A percentile compares a stretch with the other conserved stretches of the same genome.
These are phyloP conservation scores for Lipomyces kockii DNA, from an alignment of 805 yeast species.

Conservation along the genomic window DNA sequence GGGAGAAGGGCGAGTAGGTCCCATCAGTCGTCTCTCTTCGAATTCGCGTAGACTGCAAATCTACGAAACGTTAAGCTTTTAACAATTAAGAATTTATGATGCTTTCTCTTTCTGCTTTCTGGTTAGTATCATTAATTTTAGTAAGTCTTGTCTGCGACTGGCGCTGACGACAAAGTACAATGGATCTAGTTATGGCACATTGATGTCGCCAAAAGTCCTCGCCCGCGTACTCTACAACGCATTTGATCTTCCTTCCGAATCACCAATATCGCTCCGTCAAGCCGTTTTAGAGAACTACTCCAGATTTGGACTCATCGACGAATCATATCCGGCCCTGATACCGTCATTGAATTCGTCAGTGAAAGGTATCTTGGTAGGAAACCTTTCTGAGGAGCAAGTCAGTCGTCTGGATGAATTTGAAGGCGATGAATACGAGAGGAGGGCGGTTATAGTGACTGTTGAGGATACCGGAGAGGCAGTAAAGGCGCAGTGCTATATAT, in stretches of 20 bases:
- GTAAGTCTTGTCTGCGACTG: not conserved
- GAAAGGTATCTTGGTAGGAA: conserved; percentile 33
- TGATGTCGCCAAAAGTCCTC: conserved; percentile 39
- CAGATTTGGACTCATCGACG: conserved; percentile 28
- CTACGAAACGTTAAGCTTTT: not conserved
- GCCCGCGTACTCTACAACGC: conserved; percentile 37
- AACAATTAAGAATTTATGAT: conserved; percentile 3
- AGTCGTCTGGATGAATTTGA: conserved; percentile 38
- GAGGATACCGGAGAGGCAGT: not conserved
- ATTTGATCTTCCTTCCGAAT: conserved; percentile 18
- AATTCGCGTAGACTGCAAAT: not conserved
- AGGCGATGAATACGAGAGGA: conserved; percentile 39
- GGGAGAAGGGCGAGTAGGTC: no score
- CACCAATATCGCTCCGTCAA: conserved; percentile 11
- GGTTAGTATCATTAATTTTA: conserved; percentile 11
- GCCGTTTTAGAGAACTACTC: conserved; percentile 24
- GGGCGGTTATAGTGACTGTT: conserved; percentile 17
- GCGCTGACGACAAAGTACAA: not conserved
- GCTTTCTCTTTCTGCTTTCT: conserved; percentile 19
- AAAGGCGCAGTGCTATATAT: conserved; percentile 35
- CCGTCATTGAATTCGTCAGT: conserved; percentile 11
- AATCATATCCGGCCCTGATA: conserved; percentile 38
- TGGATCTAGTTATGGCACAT: conserved; percentile 37
- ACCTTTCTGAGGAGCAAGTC: conserved; percentile 24
- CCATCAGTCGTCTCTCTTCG: not conserved